Evolutionary conservation across 768 basidiomycete species (phyloP).

Genomic region (Lentinula detonsa): DNA sequence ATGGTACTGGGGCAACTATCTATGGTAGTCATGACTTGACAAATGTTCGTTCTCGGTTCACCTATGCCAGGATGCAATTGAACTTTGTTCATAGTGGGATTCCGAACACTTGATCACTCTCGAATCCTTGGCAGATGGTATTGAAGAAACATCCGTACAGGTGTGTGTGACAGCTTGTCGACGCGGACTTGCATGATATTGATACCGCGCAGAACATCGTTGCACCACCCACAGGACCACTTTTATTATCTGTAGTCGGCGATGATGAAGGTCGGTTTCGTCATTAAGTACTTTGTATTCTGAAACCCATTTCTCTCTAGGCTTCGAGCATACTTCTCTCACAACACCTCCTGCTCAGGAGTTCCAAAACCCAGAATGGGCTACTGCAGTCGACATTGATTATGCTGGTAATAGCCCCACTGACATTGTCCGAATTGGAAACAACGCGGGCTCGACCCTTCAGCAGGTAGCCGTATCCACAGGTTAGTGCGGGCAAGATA

Average conservation of each 20-base stretch:
- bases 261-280: constrained; percentile 43
- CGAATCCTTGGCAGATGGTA: constrained; percentile 54
- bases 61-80: neutral
- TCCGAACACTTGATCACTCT: constrained; percentile 51
- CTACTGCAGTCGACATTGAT: constrained; percentile 32
- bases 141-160: constrained; percentile 58
- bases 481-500: constrained; percentile 17
- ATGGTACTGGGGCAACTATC: constrained; percentile 60
- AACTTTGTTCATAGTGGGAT: constrained; percentile 41
- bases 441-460: constrained; percentile 36
- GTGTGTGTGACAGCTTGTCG: constrained; percentile 8
- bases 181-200: neutral
- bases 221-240: constrained; percentile 55
- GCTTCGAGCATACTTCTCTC: constrained; percentile 32
- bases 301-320: constrained; percentile 9
- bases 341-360: constrained; percentile 22
- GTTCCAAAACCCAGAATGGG: constrained; percentile 29
- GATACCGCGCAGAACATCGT: constrained; percentile 28
- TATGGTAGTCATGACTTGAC: constrained; percentile 53
- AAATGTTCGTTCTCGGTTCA: constrained; percentile 17
- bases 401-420: constrained; percentile 34
- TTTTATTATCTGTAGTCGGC: constrained; percentile 49
- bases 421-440: constrained; percentile 40
- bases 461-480: constrained; percentile 55
- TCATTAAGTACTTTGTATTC: neutral